Base-by-base conservation (phyloP, 345 rosid species). In the Melastoma malabathricum region DNA sequence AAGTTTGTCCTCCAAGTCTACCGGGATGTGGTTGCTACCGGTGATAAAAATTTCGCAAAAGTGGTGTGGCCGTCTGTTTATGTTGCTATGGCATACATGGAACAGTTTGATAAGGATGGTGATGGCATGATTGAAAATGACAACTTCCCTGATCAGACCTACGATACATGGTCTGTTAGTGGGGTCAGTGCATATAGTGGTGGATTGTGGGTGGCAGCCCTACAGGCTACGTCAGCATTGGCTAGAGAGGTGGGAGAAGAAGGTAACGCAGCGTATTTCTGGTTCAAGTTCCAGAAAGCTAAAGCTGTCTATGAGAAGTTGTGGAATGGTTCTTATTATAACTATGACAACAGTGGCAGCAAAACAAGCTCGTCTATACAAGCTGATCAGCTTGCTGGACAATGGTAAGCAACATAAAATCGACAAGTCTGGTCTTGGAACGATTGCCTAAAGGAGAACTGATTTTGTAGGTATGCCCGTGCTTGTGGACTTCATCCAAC, bases 71-170 rank as follows among this genome's bases (percentile, higher is more conserved):
- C 96, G 2, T 82, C 95, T 5, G 87, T 90, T 61, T 86, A 78
- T 56, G 73, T 82, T 46, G 92, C 96, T 1, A 84, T 90, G 85
- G 94, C 92, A 14, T 86, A 70, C 59, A 86, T 90, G 96, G 77
- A 78, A 38, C 96, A 86, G 66, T 86, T 86, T 61, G 98, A 90
- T 58, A 84, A 59, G 74, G 96, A 90, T 54, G 87, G 92, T 5
- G 98, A 90, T 62, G 96, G 93, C 29, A 87, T 86, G 89, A 86
- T 90, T 51, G 95, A 90, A 59, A 90, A 90, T 52, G 98, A 90
- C 2, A 96, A 92, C 10, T 90, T 90, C 56, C 98, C 98, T 10
- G 98, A 90, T 66, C 96, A 84, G 71, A 90, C 98, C 52, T 90
- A 90, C 44, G 98, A 90, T 61, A 78, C 85, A n/a, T 86, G 98